Conservation (phyloP, 2,329 filamentous ascomycete genomes). For the Curvularia spicifera region DNA sequence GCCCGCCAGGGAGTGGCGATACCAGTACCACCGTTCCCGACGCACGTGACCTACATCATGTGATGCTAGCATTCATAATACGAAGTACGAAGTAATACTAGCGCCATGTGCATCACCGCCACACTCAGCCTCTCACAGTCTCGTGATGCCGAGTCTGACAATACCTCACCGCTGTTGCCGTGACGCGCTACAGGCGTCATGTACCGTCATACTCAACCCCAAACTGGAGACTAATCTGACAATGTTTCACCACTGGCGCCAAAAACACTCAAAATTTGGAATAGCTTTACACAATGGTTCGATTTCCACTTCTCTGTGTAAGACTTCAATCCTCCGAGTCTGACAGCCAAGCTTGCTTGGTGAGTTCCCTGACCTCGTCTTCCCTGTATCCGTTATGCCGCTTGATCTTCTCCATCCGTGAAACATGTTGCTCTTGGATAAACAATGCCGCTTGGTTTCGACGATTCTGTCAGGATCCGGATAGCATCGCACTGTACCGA, state of each 20-base stretch:
- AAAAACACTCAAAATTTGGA: not conserved
- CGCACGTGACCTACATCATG: not conserved
- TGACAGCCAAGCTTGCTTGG: not conserved
- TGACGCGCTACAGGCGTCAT: not conserved
- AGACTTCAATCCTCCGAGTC: not conserved
- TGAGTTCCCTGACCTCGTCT: not conserved
- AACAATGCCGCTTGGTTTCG: slow-evolving; percentile 12
- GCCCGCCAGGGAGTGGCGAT: slow-evolving; percentile 10
- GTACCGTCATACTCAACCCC: not conserved
- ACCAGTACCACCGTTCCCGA: not conserved
- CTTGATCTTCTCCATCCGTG: not conserved
- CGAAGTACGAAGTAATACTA: not conserved
- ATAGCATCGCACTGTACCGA: not conserved
- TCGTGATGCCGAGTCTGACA: not conserved
- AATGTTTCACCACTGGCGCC: not conserved
- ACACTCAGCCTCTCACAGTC: not conserved
- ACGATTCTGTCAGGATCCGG: not conserved
- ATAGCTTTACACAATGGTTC: not conserved
- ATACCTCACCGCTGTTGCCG: not conserved
- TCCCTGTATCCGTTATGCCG: not conserved
- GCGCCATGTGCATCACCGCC: not conserved
- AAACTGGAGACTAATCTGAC: not conserved
- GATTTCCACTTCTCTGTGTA: not conserved
- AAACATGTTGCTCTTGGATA: slow-evolving; percentile 11
- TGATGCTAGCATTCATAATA: not conserved